phyloP scores from a whole-genome alignment of 2,329 filamentous ascomycete genomes.

The Botrytis aclada region DNA sequence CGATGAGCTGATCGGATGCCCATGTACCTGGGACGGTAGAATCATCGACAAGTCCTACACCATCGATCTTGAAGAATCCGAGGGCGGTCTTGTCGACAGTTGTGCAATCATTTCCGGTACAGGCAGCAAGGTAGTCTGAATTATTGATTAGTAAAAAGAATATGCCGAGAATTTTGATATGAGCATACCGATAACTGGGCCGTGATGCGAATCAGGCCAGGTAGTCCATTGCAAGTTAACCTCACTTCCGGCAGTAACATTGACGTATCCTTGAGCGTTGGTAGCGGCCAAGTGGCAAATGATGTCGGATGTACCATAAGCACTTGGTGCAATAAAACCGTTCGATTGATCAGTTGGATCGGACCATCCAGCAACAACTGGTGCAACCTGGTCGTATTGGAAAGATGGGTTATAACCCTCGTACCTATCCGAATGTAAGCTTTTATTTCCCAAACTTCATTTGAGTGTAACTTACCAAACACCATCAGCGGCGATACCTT shows the following conservation, averaged over 20 bases:
- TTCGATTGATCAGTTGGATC: conserved; percentile 47
- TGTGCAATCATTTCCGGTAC: conserved; percentile 41
- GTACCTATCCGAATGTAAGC: conserved; percentile 9
- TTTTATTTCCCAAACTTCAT: not conserved
- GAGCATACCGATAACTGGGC: conserved; percentile 31
- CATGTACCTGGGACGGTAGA: conserved; percentile 40
- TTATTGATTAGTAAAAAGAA: not conserved
- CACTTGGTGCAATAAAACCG: conserved; percentile 49
- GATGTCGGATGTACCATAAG: conserved; percentile 45
- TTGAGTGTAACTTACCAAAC: conserved; percentile 10
- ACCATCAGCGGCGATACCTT: conserved; percentile 9
- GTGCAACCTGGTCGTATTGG: conserved; percentile 29
- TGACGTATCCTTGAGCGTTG: conserved; percentile 42
- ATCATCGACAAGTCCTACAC: conserved; percentile 40
- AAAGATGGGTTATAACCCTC: conserved; percentile 16
- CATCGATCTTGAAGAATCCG: conserved; percentile 46
- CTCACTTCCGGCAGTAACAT: conserved; percentile 45
- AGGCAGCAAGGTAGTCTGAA: conserved; percentile 33
- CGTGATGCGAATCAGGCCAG: conserved; percentile 49
- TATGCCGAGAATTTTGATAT: too few relatives aligned
- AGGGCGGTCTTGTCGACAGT: conserved; percentile 42
- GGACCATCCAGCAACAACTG: conserved; percentile 54
- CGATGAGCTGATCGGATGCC: conserved; percentile 48
- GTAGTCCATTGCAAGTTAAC: conserved; percentile 49
- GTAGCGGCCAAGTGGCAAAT: conserved; percentile 48